Evolutionary conservation across 192 early-diverging fungal species (phyloP).

Genomic region (Gryganskiella cystojenkinii): DNA sequence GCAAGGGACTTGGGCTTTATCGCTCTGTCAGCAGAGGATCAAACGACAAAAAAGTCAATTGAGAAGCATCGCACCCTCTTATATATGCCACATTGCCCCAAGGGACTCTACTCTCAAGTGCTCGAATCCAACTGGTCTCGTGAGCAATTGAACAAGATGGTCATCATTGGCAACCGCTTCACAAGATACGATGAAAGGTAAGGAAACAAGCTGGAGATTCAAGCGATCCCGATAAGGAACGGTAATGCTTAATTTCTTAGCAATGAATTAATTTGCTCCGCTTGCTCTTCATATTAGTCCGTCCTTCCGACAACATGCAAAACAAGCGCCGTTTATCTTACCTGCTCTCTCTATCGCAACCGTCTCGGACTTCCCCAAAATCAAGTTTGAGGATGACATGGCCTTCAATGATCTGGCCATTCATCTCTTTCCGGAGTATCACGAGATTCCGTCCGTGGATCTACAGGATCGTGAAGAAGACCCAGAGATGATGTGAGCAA

Average conservation of each 20-base stretch:
- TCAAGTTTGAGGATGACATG: constrained; percentile 51
- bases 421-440: constrained; percentile 23
- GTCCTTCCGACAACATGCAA: constrained; percentile 29
- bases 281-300: constrained; percentile 14
- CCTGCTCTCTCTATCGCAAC: constrained; percentile 34
- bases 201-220: background rate
- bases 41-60: constrained; percentile 12
- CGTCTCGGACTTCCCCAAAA: constrained; percentile 7
- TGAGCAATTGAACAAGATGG: constrained; percentile 20
- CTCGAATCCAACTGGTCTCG: constrained; percentile 50
- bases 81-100: constrained; percentile 59
- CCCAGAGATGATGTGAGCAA: constrained; percentile 34
- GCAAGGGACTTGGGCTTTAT: constrained; percentile 16
- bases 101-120: constrained; percentile 52
- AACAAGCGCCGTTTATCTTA: constrained; percentile 40
- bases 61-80: constrained; percentile 32
- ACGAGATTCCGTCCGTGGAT: constrained; percentile 19
- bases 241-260: background rate
- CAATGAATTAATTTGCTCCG: background rate
- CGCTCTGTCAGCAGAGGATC: constrained; percentile 19
- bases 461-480: constrained; percentile 19
- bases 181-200: constrained; percentile 58
- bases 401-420: constrained; percentile 42
- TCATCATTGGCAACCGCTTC: constrained; percentile 55
- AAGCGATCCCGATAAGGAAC: background rate